These are phyloP conservation scores for Leptographium procerum DNA, from an alignment of 2,329 filamentous ascomycete species.

Conservation along the genomic window DNA sequence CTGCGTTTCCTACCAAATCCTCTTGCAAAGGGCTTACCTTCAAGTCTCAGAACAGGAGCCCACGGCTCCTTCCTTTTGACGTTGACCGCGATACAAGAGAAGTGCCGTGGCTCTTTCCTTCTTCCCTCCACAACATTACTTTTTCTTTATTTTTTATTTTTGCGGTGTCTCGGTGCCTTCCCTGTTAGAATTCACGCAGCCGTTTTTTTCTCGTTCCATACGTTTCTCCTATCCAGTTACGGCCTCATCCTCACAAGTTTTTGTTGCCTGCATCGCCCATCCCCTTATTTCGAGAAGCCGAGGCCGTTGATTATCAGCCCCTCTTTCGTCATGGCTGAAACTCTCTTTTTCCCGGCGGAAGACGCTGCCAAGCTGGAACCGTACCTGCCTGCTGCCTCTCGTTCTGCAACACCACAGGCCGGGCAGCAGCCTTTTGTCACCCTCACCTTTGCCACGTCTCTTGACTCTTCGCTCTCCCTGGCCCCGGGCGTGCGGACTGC, in stretches of 20 bases:
- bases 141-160: background rate
- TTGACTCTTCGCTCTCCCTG: constrained; percentile 70
- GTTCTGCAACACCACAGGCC: background rate
- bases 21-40: too few species aligned
- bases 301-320: background rate
- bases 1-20: background rate
- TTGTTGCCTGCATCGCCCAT: background rate
- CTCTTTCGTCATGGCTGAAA: constrained; percentile 9
- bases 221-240: background rate
- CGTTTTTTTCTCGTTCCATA: background rate
- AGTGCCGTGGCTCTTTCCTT: background rate
- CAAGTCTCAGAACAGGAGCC: background rate
- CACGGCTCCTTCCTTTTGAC: background rate
- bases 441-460: constrained; percentile 80
- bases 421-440: constrained; percentile 45
- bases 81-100: background rate
- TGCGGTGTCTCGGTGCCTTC: background rate
- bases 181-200: background rate
- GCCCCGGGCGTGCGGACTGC: constrained; percentile 69
- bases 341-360: constrained; percentile 12
- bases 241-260: background rate
- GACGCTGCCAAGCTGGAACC: constrained; percentile 14
- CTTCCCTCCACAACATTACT: background rate
- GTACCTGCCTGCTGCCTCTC: constrained; percentile 12
- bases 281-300: background rate